These are phyloP conservation scores for Myxozyma vanderwaltii DNA, from an alignment of 805 yeast species.

Conservation along the genomic window DNA sequence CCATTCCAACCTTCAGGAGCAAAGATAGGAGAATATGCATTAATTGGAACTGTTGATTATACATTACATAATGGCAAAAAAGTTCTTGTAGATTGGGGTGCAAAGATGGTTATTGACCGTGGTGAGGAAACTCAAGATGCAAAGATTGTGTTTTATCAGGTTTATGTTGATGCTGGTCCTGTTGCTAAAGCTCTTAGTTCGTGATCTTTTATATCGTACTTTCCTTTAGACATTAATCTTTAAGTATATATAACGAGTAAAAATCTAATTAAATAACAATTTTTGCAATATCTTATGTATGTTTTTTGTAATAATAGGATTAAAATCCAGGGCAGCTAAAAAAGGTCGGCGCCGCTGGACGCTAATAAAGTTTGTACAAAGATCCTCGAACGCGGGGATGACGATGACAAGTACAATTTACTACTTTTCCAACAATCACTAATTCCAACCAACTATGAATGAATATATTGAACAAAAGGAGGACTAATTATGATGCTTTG, in stretches of 20 bases:
- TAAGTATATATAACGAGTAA: neutral
- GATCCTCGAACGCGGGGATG: neutral
- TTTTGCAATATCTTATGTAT: no score
- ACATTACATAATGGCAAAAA: constrained; percentile 9
- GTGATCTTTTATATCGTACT: no score
- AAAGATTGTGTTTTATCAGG: constrained; percentile 14
- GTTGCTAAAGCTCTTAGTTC: constrained; percentile 9
- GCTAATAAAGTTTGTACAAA: neutral
- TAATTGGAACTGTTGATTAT: constrained; percentile 5
- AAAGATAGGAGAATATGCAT: neutral
- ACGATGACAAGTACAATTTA: no score
- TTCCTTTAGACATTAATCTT: neutral
- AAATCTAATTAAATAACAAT: neutral
- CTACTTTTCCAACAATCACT: neutral
- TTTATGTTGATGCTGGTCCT: constrained; percentile 10
- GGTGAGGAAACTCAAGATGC: neutral
- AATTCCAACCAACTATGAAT: neutral
- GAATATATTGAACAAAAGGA: no score
- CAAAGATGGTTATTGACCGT: constrained; percentile 3
- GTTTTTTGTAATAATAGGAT: no score
- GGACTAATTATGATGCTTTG: no score
- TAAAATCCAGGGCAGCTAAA: no score
- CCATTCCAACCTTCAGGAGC: constrained; percentile 10
- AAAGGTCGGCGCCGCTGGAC: no score
- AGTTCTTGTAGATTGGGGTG: constrained; percentile 13